Evolutionary conservation across 73 alveolate species (phyloP), one percentile per base, ranked within the genome.

Genomic region (Stentor roeselii): DNA sequence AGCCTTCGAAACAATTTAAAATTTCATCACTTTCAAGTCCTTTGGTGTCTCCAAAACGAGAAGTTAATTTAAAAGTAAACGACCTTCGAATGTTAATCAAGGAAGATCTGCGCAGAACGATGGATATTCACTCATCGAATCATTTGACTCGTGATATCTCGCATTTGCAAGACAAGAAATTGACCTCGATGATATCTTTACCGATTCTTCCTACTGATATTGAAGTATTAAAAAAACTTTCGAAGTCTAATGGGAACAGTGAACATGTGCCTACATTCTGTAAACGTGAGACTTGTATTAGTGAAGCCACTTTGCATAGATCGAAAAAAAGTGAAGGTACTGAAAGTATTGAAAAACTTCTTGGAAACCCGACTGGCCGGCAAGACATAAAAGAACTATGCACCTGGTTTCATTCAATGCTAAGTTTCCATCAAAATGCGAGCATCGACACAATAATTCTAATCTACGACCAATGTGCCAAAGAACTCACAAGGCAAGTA

Each of bases 311-410:
- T 11, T 50, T 50, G 21, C 6, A 50, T 11, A 50, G 30, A 6
- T 21, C 6, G 6, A 50, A 6, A 11, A 21, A 50, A 11, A 6
- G 6, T 50, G 21, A 11, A 11, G 21, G 6, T 6, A 21, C 21
- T 50, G 67, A 50, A 50, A 50, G 21, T 50, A 67, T 67, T n/a
- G 50, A n/a, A 67, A 67, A 32, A 67, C 14, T 21, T 30, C 34
- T 67, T 27, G 80, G 80, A 21, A 67, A 67, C 80, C 80, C 80
- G 14, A 67, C 80, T 67, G 80, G 80, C 11, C 21, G 80, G 34
- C 80, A 67, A 67, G 80, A 67, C 34, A 67, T 67, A 67, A 32
- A 67, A 67, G 37, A 67, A 21, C 34, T 67, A 67, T 21, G 80
- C 11, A 34, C 11, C 1, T 67, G 80, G 80, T 32, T 67, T 21